Percentiles rank a stretch among this genome's conserved stretches.
phyloP scores from a whole-genome alignment of 257 asterid species.

The Ehretia macrophylla region DNA sequence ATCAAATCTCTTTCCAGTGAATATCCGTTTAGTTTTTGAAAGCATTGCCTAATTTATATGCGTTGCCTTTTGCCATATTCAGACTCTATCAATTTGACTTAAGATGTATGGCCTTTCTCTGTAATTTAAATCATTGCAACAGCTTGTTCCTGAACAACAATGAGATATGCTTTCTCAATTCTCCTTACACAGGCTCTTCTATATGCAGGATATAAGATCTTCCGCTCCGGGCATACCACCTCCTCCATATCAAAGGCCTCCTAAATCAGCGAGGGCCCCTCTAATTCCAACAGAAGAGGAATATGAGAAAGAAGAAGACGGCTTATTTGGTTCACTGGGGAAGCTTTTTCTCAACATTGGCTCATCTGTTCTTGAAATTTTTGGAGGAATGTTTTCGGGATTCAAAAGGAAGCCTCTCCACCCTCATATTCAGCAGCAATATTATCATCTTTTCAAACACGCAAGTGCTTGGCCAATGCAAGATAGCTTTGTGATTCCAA shows the following conservation, averaged over 20 bases:
- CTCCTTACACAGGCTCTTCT: background rate
- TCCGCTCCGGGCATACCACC: constrained; percentile 42
- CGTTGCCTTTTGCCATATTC: too few species aligned
- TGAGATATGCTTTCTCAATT: too few species aligned
- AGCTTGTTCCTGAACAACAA: too few species aligned
- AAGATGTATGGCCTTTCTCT: too few species aligned
- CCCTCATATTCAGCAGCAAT: constrained; percentile 34
- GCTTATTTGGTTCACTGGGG: constrained; percentile 56
- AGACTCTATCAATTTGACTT: too few species aligned
- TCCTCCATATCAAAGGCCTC: constrained; percentile 54
- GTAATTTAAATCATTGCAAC: too few species aligned
- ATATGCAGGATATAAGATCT: constrained; percentile 43
- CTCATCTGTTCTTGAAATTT: constrained; percentile 52
- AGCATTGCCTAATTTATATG: too few species aligned
- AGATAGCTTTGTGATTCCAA: constrained; percentile 72
- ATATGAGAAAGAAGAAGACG: constrained; percentile 61
- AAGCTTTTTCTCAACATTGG: constrained; percentile 46
- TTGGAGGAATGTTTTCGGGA: constrained; percentile 64
- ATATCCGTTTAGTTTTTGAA: too few species aligned
- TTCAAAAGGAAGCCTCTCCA: constrained; percentile 40
- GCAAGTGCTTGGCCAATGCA: constrained; percentile 55
- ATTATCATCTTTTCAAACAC: constrained; percentile 29
- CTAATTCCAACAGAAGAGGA: constrained; percentile 64
- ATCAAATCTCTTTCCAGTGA: too few species aligned
- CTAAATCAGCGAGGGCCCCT: constrained; percentile 59